Conservation (phyloP, 1,284 basidiomycete species). For the Rhodotorula sp. region DNA sequence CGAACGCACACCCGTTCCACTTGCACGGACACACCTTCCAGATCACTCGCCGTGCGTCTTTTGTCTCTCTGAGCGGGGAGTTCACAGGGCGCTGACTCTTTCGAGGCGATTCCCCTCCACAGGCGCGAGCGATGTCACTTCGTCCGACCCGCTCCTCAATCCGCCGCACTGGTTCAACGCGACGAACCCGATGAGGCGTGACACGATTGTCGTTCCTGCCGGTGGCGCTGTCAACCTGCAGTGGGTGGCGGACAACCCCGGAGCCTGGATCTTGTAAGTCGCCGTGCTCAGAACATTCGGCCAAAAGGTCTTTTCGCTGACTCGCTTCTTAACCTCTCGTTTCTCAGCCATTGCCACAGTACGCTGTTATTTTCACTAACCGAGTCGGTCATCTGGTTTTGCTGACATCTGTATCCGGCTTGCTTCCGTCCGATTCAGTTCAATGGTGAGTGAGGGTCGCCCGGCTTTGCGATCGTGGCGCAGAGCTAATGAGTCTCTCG, state of each 20-base stretch:
- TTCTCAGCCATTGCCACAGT: conserved; percentile 37
- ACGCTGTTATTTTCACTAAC: not conserved
- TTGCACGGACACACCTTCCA: conserved; percentile 79
- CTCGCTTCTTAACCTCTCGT: not conserved
- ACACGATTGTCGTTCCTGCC: conserved; percentile 59
- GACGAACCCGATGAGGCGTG: conserved; percentile 79
- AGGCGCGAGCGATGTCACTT: conserved; percentile 70
- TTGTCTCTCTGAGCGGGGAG: rapidly evolving
- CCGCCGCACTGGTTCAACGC: conserved; percentile 74
- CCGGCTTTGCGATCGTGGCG: too few species aligned
- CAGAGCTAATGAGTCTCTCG: not conserved
- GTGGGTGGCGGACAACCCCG: conserved; percentile 75
- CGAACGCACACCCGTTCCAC: conserved; percentile 52
- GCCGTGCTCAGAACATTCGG: not conserved
- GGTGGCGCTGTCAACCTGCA: conserved; percentile 63
- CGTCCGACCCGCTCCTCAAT: conserved; percentile 73
- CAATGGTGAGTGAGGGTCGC: not conserved
- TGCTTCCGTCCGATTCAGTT: not conserved
- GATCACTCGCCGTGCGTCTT: conserved; percentile 38
- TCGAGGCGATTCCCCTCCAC: conserved; percentile 53
- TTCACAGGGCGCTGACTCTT: conserved; percentile 51
- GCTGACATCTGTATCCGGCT: not conserved
- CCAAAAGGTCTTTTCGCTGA: not conserved
- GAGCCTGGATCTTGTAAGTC: conserved; percentile 66
- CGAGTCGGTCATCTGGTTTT: too few species aligned